Evolutionary conservation across 768 basidiomycete genomes (phyloP).

Genomic region (Crucibulum laeve): DNA sequence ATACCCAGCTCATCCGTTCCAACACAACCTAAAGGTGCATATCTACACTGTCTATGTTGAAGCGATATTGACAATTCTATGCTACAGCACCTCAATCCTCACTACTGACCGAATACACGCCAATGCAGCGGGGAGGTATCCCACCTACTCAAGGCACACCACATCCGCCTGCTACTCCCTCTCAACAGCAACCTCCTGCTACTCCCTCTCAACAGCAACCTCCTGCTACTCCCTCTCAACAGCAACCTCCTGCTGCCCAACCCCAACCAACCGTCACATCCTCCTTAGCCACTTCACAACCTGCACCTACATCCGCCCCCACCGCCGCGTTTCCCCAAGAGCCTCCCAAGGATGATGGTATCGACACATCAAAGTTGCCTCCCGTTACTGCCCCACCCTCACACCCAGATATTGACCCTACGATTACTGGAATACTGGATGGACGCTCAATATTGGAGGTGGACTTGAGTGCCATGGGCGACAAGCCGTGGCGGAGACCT

Average conservation of each 20-base stretch:
- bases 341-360: conserved; percentile 38
- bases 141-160: conserved; percentile 15
- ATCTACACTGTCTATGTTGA: background rate
- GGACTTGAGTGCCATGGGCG: conserved; percentile 67
- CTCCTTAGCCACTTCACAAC: conserved; percentile 7
- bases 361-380: conserved; percentile 64
- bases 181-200: conserved; percentile 9
- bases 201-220: conserved; percentile 6
- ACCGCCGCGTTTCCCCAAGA: conserved; percentile 4
- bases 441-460: conserved; percentile 82
- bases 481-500: conserved; percentile 89
- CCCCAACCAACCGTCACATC: conserved; percentile 16
- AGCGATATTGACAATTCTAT: background rate
- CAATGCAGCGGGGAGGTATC: conserved; percentile 58
- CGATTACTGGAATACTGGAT: conserved; percentile 59
- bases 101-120: conserved; percentile 80
- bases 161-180: conserved; percentile 9
- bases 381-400: conserved; percentile 70
- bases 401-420: conserved; percentile 74
- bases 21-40: conserved; percentile 27
- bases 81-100: conserved; percentile 49
- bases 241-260: conserved; percentile 8
- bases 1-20: conserved; percentile 22
- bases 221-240: conserved; percentile 11
- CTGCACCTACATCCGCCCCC: conserved; percentile 6